Conservation (phyloP, 1,284 basidiomycete species). For the Phellinidium pouzarii region DNA sequence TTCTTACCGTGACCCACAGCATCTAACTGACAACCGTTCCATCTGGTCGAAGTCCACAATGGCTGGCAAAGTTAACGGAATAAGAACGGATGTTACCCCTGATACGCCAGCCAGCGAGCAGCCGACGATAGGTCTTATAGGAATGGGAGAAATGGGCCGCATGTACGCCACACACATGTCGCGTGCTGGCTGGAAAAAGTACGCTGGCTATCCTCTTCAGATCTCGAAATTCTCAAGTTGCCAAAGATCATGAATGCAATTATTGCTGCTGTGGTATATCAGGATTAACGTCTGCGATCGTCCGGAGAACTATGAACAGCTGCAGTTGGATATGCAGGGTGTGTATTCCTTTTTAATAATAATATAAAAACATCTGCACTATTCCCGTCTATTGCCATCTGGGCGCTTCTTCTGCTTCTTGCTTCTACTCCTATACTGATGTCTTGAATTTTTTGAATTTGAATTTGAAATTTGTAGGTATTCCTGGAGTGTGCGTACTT, state of each 20-base stretch:
- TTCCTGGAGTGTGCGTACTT: constrained; percentile 58
- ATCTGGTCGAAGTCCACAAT: background rate
- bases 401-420: background rate
- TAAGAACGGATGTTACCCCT: constrained; percentile 27
- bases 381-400: background rate
- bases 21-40: too few relatives aligned
- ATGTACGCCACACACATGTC: constrained; percentile 84
- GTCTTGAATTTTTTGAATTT: background rate
- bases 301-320: constrained; percentile 66
- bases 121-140: constrained; percentile 80
- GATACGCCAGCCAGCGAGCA: constrained; percentile 48
- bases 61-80: constrained; percentile 8
- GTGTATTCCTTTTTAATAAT: constrained; percentile 16
- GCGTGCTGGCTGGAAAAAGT: constrained; percentile 83
- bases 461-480: constrained; percentile 30
- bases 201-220: constrained; percentile 21
- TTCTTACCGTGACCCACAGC: too few relatives aligned
- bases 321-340: constrained; percentile 65
- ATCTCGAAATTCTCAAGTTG: background rate
- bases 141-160: constrained; percentile 93
- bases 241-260: background rate
- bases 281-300: constrained; percentile 93
- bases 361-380: too few relatives aligned
- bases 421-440: background rate
- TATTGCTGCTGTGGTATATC: background rate